phyloP scores from a whole-genome alignment of 805 yeast species.

The Yarrowia osloensis region DNA sequence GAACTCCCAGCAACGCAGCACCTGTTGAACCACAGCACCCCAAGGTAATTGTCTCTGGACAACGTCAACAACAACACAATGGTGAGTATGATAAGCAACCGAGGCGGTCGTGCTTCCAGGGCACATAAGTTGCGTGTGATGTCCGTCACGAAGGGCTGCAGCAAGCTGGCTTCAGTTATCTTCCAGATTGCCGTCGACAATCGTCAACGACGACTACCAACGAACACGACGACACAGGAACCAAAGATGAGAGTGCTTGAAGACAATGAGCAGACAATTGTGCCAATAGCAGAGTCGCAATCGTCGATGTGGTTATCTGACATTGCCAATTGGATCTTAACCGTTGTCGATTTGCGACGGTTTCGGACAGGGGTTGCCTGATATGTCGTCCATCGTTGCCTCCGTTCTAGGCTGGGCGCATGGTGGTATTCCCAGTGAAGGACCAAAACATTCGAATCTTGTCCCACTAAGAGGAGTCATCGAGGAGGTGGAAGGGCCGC shows the following conservation, averaged over 20 bases:
- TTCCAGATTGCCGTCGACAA: constrained; percentile 17
- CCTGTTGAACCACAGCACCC: neutral
- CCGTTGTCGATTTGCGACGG: no score
- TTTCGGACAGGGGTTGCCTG: no score
- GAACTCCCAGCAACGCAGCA: constrained; percentile 24
- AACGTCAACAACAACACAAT: constrained; percentile 20
- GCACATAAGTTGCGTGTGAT: neutral
- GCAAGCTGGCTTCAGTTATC: no score
- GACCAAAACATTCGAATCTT: no score
- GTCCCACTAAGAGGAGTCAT: no score
- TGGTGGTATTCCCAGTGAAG: no score
- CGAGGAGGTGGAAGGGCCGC: no score
- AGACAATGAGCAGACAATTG: neutral
- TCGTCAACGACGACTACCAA: neutral
- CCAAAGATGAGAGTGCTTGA: neutral
- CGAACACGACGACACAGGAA: neutral
- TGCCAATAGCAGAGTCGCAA: neutral
- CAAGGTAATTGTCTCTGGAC: constrained; percentile 4
- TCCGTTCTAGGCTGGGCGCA: no score
- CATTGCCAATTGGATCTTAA: no score
- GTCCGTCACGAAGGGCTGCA: no score
- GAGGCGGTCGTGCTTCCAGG: neutral
- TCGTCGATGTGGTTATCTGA: no score
- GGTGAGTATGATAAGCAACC: neutral
- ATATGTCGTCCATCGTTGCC: no score